Conservation (phyloP, 1,139 yeast species). For the Magnusiomyces fungicola region DNA sequence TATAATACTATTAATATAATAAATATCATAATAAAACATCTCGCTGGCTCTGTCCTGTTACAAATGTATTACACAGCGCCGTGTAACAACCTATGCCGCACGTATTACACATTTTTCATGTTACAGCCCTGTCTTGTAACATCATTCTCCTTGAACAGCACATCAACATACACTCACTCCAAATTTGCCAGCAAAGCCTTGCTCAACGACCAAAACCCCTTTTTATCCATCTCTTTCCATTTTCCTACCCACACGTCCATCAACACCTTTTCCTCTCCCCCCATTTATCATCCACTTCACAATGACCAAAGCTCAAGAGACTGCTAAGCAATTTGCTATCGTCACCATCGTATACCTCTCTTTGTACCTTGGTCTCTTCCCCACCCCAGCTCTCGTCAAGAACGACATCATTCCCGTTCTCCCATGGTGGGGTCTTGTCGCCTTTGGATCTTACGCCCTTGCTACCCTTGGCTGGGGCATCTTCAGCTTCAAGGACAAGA, state of each 20-base stretch:
- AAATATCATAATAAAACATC: too few species aligned
- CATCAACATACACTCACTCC: too few species aligned
- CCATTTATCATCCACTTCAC: too few species aligned
- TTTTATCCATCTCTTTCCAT: too few species aligned
- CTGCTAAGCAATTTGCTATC: slow-evolving; percentile 42
- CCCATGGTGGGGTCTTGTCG: slow-evolving; percentile 66
- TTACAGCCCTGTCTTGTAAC: too few species aligned
- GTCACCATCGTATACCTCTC: slow-evolving; percentile 49
- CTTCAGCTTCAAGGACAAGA: slow-evolving; percentile 64
- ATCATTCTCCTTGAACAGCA: not conserved
- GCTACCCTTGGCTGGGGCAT: slow-evolving; percentile 68
- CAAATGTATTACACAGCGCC: too few species aligned
- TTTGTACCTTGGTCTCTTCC: slow-evolving; percentile 47
- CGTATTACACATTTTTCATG: too few species aligned
- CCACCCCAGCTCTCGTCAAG: slow-evolving; percentile 45
- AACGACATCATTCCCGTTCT: slow-evolving; percentile 56
- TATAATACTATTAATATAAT: not conserved
- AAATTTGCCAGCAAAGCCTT: not conserved
- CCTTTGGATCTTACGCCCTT: slow-evolving; percentile 68
- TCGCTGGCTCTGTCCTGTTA: too few species aligned
- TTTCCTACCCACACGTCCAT: not conserved
- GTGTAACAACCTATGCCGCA: too few species aligned
- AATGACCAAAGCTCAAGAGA: slow-evolving; percentile 69
- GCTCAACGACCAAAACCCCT: not conserved
- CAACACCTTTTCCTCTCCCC: not conserved